Conservation (phyloP, 805 yeast species). For the Maudiozyma pseudohumilis region DNA sequence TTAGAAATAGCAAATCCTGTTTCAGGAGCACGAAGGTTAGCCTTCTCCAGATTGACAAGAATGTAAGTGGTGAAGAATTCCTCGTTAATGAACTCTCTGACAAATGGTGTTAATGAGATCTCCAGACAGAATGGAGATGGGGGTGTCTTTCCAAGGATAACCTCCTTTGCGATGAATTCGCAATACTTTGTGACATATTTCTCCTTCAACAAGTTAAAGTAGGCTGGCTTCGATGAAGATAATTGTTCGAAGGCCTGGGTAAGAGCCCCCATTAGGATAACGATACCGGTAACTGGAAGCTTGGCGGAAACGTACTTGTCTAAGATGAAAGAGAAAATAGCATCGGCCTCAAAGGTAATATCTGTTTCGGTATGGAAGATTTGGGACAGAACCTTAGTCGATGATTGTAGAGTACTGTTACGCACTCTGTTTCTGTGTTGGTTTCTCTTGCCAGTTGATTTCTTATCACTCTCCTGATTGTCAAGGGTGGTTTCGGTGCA, state of each 20-base stretch:
- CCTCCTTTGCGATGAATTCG: slow-evolving; percentile 31
- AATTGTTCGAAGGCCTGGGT: slow-evolving; percentile 24
- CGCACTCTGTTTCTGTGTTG: slow-evolving; percentile 35
- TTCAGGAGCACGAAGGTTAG: slow-evolving; percentile 73
- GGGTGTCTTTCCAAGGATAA: slow-evolving; percentile 37
- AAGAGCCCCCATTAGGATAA: slow-evolving; percentile 31
- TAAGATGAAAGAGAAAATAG: slow-evolving; percentile 7
- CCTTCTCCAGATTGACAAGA: slow-evolving; percentile 60
- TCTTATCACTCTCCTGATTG: slow-evolving; percentile 18
- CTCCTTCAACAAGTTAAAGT: slow-evolving; percentile 15
- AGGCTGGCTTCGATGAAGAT: slow-evolving; percentile 15
- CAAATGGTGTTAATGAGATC: slow-evolving; percentile 35
- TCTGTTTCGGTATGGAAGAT: slow-evolving; percentile 14
- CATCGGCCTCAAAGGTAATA: slow-evolving; percentile 8
- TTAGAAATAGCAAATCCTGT: slow-evolving; percentile 49
- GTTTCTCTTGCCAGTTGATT: slow-evolving; percentile 20
- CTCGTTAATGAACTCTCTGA: slow-evolving; percentile 34
- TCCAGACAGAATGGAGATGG: slow-evolving; percentile 35
- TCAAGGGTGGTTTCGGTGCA: slow-evolving; percentile 21
- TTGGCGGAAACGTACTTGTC: slow-evolving; percentile 14
- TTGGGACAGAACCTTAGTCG: slow-evolving; percentile 20
- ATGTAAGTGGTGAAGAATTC: slow-evolving; percentile 32
- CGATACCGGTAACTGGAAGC: slow-evolving; percentile 28
- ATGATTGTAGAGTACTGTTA: slow-evolving; percentile 26
- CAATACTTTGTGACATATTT: slow-evolving; percentile 14